phyloP scores from a whole-genome alignment of 2,329 filamentous ascomycete species.

The Stromatinia cepivora region DNA sequence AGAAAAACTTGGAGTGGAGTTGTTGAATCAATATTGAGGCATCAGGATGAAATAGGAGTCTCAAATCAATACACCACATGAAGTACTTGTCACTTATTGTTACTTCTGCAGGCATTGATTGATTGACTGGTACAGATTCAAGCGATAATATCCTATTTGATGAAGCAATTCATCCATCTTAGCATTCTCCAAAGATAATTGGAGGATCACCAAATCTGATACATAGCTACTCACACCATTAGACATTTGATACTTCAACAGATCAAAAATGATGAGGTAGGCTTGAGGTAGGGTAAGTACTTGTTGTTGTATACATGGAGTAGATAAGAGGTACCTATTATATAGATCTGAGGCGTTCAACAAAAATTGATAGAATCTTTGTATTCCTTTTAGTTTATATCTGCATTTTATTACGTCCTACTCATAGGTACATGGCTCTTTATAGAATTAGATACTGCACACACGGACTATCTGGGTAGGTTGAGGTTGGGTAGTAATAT shows the following conservation, averaged over 20 bases:
- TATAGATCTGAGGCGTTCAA: no score
- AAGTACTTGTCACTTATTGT: slow-evolving; percentile 3
- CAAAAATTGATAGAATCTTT: no score
- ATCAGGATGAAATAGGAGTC: background rate
- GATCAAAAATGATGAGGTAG: background rate
- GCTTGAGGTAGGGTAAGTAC: background rate
- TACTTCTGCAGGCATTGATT: background rate
- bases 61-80: background rate
- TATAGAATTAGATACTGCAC: no score
- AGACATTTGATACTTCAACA: background rate
- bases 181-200: background rate
- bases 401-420: no score
- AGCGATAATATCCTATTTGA: background rate
- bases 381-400: no score
- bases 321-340: no score
- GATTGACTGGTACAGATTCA: background rate
- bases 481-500: background rate
- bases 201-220: slow-evolving; percentile 5
- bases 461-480: background rate
- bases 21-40: background rate
- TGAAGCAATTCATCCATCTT: background rate
- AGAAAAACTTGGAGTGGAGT: background rate
- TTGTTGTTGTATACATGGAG: no score
- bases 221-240: background rate
- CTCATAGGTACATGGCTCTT: no score